Conservation (phyloP, 2,329 filamentous ascomycete genomes). For the Zymoseptoria brevis region DNA sequence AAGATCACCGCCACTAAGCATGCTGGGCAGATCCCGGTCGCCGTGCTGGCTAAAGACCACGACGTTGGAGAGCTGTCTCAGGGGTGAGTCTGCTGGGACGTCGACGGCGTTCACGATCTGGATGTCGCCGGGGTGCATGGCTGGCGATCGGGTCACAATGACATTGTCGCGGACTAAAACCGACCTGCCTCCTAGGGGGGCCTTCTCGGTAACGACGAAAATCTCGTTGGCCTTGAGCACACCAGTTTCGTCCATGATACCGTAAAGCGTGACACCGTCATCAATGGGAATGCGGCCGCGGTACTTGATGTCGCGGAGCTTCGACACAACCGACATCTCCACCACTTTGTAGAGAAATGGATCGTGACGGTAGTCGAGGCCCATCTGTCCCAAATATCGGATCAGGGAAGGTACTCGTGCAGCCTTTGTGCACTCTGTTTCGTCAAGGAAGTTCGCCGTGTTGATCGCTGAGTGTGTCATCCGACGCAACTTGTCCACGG, state of each 20-base stretch:
- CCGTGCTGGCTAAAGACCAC: constrained; percentile 70
- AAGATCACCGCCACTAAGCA: constrained; percentile 72
- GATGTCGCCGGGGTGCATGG: constrained; percentile 73
- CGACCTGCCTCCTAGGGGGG: constrained; percentile 17
- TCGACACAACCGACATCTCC: constrained; percentile 61
- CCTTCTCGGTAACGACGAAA: constrained; percentile 52
- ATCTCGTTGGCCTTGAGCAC: constrained; percentile 60
- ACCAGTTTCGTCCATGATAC: constrained; percentile 74
- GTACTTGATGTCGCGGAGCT: constrained; percentile 69
- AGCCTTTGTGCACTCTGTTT: constrained; percentile 52
- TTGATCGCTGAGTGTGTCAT: constrained; percentile 53
- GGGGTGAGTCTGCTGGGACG: constrained; percentile 52
- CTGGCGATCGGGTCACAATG: constrained; percentile 69
- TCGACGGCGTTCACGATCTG: constrained; percentile 55
- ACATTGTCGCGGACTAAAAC: constrained; percentile 38
- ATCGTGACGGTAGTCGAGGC: constrained; percentile 60
- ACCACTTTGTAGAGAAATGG: constrained; percentile 62
- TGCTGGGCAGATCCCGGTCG: constrained; percentile 64
- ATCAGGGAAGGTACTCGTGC: constrained; percentile 58
- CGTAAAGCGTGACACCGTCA: constrained; percentile 67
- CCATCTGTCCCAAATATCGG: constrained; percentile 48
- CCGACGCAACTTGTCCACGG: constrained; percentile 51
- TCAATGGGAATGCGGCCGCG: constrained; percentile 65
- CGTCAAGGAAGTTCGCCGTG: constrained; percentile 58
- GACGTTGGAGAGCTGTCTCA: constrained; percentile 60